Base-by-base conservation (phyloP, 345 rosid genomes). In the Euphorbia lathyris region DNA sequence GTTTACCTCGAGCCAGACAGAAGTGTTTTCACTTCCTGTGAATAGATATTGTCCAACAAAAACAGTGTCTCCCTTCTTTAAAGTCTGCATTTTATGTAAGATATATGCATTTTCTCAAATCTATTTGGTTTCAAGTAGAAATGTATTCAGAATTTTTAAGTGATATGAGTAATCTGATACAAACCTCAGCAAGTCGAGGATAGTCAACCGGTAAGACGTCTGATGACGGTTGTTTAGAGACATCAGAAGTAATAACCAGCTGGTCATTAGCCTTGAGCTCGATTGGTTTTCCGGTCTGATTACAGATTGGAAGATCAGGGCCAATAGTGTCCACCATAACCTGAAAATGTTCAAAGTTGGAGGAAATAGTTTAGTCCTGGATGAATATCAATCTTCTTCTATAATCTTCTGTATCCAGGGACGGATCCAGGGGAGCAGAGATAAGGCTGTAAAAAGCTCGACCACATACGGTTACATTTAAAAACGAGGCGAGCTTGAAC, bases 241-340 rank as follows among this genome's bases (percentile, higher is more conserved):
- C 43, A 72, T 80, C 73, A n/a, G 81, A 65, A 32, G 81, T 74
- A 25, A 80, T 42, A 9, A 43, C 65, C 12, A 80, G 22, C 22
- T 63, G 66, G 26, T 45, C 58, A 65, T 80, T 74, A 1, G 76
- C 78, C 74, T 67, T 68, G 27, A 80, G 71, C 16, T 70, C 70
- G 14, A 80, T 23, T 6, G 76, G 74, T 51, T 68, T 58, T 7
- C 76, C 81, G 27, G 71, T 70, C 40, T 68, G 45, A 71, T 80
- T 80, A 63, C 47, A 36, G 22, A 80, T 74, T 59, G 72, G 76
- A 63, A 80, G 72, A 58, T 80, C 81, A 1, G 81, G 83, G 25
- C 83, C 83, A 0, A 74, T 68, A 3, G 83, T 80, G 38, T 80
- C 81, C 74, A 80, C 48, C 80, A 80, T 77, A 40, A 80, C 74